Evolutionary conservation across 306 rosid species (phyloP), one percentile per base, ranked within the genome.

Genomic region (Comarum palustre): DNA sequence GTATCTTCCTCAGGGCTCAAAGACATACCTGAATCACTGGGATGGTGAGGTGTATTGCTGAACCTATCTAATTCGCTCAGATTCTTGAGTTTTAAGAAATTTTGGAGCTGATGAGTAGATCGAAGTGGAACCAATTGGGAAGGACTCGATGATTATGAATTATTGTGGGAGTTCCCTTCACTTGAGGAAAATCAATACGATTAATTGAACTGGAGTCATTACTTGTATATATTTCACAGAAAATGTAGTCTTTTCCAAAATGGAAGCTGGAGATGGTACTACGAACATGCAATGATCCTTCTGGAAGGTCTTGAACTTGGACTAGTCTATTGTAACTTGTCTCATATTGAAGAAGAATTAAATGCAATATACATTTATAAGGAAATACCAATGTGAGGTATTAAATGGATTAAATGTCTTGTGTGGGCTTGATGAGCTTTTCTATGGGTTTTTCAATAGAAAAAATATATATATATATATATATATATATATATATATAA

Each of bases 1-100:
- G 70, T 15, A 57, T 79, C 85, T 69, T 43, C 87, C 58, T 63
- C 78, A 14, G 38, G 64, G 19, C 51, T 78, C 31, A 68, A 58
- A 58, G 64, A 20, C 12, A 54, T 48, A 61, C 58, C 54, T 6
- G 76, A 75, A 63, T 76, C 74, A 63, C 77, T 73, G 66, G 78
- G 67, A 80, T 48, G 43, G 27, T 66, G 43, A 68, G 73, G 46
- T 58, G 81, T 66, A 34, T 43, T 16, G 11, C 79, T 16, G 9
- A 70, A n/a, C 16, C 39, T 12, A 68, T 46, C 22, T 46, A 25
- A 55, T 34, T 12, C 7, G 39, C 4, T 36, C 32, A 24, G 62
- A 55, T 20, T 51, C 25, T 51, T 51, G 58, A 51, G 27, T 51
- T 52, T 8, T 15, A 52, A 52, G 12, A 8, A 9, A 20, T 20